Base-by-base conservation (phyloP, 768 basidiomycete species). In the Suillus occidentalis region DNA sequence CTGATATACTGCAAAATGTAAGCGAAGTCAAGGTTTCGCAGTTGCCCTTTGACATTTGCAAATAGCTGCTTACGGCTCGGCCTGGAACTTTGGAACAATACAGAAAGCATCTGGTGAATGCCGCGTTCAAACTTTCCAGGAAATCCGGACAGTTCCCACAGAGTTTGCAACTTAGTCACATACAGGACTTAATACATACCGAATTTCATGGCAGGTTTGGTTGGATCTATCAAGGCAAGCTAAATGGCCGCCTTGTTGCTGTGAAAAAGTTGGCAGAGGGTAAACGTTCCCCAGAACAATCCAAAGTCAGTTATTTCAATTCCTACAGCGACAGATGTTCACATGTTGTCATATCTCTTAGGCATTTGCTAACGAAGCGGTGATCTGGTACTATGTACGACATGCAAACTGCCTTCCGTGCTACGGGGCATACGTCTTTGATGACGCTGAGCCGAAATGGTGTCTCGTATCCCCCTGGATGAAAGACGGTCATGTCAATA, bases 391-490 rank as follows among this genome's bases (percentile, higher is more conserved):
- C 5, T 72, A 77, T 62, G 57, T 80, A 8, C 67, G 61, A 0
- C 80, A 81, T 61, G 68, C 71, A 0, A 79, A 80, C 43, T 73
- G 80, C 36, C 67, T 81, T 28, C 78, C 78, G 3, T 65, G 80
- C 31, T 73, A 75, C 66, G 78, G 79, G 1, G 59, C 77, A 18
- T 80, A 69, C 49, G 31, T 6, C 25, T 64, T 69, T 14, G 57
- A 69, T 34, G 60, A 45, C 6, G 42, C 28, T 62, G 20, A 13
- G n/a, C 16, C 9, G 36, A 6, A 60, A 20, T 65, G 73, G 31
- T 69, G 72, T 40, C 70, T 83, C 18, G 74, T 82, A 49, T 81
- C 81, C 4, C 81, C 73, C 31, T 81, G 79, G 79, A 79, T 80
- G 79, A 62, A 69, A 8, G 70, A 75, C 6, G 77, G 77, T 14